These are phyloP conservation scores for Strobilomyces echinocephalus DNA, from an alignment of 768 basidiomycete species.

Conservation along the genomic window DNA sequence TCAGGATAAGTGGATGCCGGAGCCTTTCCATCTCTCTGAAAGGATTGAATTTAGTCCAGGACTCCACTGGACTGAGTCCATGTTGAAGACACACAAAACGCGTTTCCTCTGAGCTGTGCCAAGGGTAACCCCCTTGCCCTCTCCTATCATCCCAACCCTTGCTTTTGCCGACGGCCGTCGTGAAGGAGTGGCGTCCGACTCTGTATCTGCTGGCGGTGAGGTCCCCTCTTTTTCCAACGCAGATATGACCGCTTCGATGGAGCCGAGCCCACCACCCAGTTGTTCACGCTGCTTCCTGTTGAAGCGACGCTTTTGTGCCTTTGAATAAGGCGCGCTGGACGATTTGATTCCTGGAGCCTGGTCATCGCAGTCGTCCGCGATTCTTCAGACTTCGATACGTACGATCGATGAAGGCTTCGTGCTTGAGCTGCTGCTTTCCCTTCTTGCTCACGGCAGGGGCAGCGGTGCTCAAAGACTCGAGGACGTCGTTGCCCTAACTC, in stretches of 20 bases:
- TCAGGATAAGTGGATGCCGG: slow-evolving; percentile 64
- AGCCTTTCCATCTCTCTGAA: slow-evolving; percentile 61
- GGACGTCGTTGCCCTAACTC: slow-evolving; percentile 42
- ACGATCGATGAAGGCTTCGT: slow-evolving; percentile 69
- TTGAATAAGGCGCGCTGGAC: slow-evolving; percentile 56
- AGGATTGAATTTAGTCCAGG: neutral
- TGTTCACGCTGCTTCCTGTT: slow-evolving; percentile 68
- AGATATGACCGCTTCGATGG: slow-evolving; percentile 51
- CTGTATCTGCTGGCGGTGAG: slow-evolving; percentile 13
- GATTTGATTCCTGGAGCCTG: slow-evolving; percentile 42
- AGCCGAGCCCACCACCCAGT: slow-evolving; percentile 45
- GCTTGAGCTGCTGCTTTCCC: slow-evolving; percentile 60
- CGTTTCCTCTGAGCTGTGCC: slow-evolving; percentile 61
- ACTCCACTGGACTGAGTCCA: neutral
- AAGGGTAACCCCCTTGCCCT: slow-evolving; percentile 55
- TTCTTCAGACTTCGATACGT: slow-evolving; percentile 8
- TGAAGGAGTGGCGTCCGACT: slow-evolving; percentile 16
- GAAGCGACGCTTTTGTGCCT: slow-evolving; percentile 63
- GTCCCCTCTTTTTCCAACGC: slow-evolving; percentile 41
- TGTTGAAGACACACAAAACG: slow-evolving; percentile 51
- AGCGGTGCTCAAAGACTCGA: slow-evolving; percentile 31
- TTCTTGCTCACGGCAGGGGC: slow-evolving; percentile 50
- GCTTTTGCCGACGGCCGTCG: slow-evolving; percentile 14
- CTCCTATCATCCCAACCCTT: slow-evolving; percentile 57
- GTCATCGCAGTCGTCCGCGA: neutral